Evolutionary conservation across 73 alveolate genomes (phyloP).

Genomic region (Symbiodinium natans): DNA sequence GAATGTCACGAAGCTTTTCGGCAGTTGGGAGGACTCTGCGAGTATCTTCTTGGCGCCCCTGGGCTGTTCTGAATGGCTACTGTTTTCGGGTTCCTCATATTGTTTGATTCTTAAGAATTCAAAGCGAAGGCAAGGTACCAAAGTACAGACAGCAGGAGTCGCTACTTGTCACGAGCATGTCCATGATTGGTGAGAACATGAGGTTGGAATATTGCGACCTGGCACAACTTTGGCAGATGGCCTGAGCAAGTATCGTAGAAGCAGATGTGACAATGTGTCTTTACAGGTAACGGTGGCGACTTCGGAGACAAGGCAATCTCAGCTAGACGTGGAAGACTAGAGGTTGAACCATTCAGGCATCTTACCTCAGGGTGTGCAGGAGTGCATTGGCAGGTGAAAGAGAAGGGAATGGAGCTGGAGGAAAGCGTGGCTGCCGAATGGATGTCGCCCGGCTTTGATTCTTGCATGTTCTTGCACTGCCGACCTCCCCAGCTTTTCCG

Average conservation of each 20-base stretch:
- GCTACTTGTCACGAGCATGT: too few species aligned
- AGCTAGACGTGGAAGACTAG: not conserved
- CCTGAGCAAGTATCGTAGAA: not conserved
- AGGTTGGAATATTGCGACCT: constrained; percentile 95
- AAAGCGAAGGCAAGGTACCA: not conserved
- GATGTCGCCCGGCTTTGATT: constrained; percentile 35
- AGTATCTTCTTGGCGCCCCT: constrained; percentile 93
- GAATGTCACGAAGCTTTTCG: constrained; percentile 96
- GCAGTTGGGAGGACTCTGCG: constrained; percentile 96
- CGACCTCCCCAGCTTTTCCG: too few species aligned
- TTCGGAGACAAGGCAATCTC: constrained; percentile 95
- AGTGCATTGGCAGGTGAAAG: constrained; percentile 86
- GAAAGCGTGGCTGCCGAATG: constrained; percentile 95
- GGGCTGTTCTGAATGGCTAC: not conserved
- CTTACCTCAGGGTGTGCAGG: not conserved
- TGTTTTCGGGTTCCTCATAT: not conserved
- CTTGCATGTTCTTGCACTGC: too few species aligned
- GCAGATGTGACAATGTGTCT: not conserved
- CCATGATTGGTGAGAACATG: constrained; percentile 58
- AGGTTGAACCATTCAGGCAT: not conserved
- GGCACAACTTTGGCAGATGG: not conserved
- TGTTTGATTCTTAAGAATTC: too few species aligned
- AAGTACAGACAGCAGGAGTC: too few species aligned
- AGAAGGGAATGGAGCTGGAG: constrained; percentile 95
- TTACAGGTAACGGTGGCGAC: constrained; percentile 97